A percentile compares a stretch with the other conserved stretches of the same genome.
Evolutionary conservation across 2,329 filamentous ascomycete genomes (phyloP).

Genomic region (Canariomyces notabilis): DNA sequence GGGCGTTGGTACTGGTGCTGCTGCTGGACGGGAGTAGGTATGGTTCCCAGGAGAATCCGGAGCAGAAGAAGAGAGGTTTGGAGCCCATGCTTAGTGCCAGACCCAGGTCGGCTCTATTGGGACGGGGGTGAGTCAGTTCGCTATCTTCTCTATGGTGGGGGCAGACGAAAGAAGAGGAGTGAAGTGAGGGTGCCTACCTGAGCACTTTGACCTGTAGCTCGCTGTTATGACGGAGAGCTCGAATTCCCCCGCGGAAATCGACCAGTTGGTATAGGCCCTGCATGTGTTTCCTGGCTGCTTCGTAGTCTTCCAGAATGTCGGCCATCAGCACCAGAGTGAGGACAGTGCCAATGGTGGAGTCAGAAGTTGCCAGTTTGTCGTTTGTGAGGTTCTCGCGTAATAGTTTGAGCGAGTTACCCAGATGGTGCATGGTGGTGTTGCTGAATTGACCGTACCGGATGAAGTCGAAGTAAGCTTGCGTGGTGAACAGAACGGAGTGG

Average conservation of each 20-base stretch:
- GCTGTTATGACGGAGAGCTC: slow-evolving; percentile 8
- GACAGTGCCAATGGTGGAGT: slow-evolving; percentile 14
- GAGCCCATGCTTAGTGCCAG: slow-evolving; percentile 7
- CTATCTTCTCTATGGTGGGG: not conserved
- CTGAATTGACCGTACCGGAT: slow-evolving; percentile 3
- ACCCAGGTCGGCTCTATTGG: slow-evolving; percentile 9
- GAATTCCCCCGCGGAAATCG: slow-evolving; percentile 16
- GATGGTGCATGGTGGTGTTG: slow-evolving; percentile 16
- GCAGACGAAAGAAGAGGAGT: not conserved
- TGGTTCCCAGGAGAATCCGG: slow-evolving; percentile 14
- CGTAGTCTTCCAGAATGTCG: slow-evolving; percentile 6
- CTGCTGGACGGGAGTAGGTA: slow-evolving; percentile 1
- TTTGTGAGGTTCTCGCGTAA: slow-evolving; percentile 12
- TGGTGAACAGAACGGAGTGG: slow-evolving; percentile 12
- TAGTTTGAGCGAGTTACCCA: slow-evolving; percentile 19
- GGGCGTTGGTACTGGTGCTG: not conserved
- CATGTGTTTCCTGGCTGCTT: slow-evolving; percentile 12
- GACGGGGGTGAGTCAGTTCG: not conserved
- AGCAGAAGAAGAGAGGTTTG: slow-evolving; percentile 16
- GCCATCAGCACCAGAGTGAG: slow-evolving; percentile 13
- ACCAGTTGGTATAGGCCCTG: slow-evolving; percentile 15
- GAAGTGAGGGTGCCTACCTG: slow-evolving; percentile 11
- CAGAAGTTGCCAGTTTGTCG: not conserved
- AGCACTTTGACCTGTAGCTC: slow-evolving; percentile 19
- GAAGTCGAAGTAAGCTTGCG: slow-evolving; percentile 15